Base-by-base conservation (phyloP, 2,329 filamentous ascomycete species). In the Beauveria varroae region DNA sequence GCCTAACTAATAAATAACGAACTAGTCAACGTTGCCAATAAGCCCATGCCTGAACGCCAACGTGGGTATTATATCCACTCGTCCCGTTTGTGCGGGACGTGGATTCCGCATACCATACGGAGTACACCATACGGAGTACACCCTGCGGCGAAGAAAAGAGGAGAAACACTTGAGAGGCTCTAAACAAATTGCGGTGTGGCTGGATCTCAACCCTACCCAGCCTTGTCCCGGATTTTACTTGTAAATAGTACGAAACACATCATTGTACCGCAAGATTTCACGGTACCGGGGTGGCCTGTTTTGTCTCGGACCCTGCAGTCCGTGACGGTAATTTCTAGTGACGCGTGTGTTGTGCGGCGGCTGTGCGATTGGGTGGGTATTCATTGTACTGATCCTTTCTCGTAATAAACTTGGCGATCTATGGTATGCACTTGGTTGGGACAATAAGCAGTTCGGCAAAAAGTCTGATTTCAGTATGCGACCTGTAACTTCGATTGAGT, bases 121-220 rank as follows among this genome's bases (percentile, higher is more conserved):
- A 37, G 5, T 37, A 14, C 34, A 20, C 20, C 40, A 28, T 28
- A 28, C 28, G 10, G 30, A 34, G 30, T 34, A 37, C 34, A 20
- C 20, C 40, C 26, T 22, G 24, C 14, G 16, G 6, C 10, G 26
- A 46, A 56, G 20, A 22, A 54, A 20, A 46, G 44, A 20, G 30
- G 55, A 40, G 7, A 37, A 46, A 5, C 5, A 3, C 8, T 26
- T 18, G 43, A 55, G 26, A 44, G 53, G 24, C 53, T 28, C 26
- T 20, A 10, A 34, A 37, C n/a, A 47, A 57, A 37, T 57, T 57
- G 55, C 55, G 41, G 43, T 57, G 55, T 57, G 55, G 55, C 44
- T 57, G 26, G 53, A 57, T 57, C 55, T 57, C 55, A 40, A 30
- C 44, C 55, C 43, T 49, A 37, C 26, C 43, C 43, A 49, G 20